Conservation (phyloP, 495 filamentous ascomycete genomes). For the Penicillium manginii region DNA sequence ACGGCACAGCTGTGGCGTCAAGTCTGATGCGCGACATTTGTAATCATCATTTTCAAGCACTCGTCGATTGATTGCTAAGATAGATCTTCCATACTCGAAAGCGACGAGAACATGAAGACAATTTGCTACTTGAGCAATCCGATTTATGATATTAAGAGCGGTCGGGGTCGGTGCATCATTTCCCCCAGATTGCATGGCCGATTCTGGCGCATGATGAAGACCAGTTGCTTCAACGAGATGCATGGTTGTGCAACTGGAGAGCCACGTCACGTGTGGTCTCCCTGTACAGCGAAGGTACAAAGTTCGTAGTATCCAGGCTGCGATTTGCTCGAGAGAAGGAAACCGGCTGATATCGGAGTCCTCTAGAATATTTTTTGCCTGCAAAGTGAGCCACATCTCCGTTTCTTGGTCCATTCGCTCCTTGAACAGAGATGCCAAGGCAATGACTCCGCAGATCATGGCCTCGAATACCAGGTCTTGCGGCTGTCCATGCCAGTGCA, state of each 20-base stretch:
- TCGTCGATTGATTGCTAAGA: conserved; percentile 16
- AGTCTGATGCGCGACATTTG: conserved; percentile 4
- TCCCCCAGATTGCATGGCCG: conserved; percentile 15
- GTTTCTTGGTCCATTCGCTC: conserved; percentile 16
- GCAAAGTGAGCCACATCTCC: conserved; percentile 34
- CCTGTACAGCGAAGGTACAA: conserved; percentile 44
- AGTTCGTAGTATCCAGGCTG: conserved; percentile 44
- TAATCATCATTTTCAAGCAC: conserved; percentile 2
- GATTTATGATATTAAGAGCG: conserved; percentile 26
- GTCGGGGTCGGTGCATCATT: conserved; percentile 11
- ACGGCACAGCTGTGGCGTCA: conserved; percentile 24
- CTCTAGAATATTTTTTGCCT: conserved; percentile 42
- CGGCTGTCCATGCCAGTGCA: conserved; percentile 30
- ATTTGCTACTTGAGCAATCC: conserved; percentile 35
- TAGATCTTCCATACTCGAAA: conserved; percentile 49
- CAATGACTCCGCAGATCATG: conserved; percentile 37
- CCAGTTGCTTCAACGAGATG: conserved; percentile 50
- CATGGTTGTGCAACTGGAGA: conserved; percentile 45
- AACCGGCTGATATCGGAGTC: conserved; percentile 29
- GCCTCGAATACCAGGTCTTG: conserved; percentile 36
- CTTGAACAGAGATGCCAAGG: conserved; percentile 39
- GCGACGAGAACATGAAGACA: conserved; percentile 39
- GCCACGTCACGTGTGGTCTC: conserved; percentile 46
- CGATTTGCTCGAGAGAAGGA: conserved; percentile 36
- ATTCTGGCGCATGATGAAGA: conserved; percentile 38